phyloP scores from a whole-genome alignment of 2,329 filamentous ascomycete genomes.

The Botrytis byssoidea region DNA sequence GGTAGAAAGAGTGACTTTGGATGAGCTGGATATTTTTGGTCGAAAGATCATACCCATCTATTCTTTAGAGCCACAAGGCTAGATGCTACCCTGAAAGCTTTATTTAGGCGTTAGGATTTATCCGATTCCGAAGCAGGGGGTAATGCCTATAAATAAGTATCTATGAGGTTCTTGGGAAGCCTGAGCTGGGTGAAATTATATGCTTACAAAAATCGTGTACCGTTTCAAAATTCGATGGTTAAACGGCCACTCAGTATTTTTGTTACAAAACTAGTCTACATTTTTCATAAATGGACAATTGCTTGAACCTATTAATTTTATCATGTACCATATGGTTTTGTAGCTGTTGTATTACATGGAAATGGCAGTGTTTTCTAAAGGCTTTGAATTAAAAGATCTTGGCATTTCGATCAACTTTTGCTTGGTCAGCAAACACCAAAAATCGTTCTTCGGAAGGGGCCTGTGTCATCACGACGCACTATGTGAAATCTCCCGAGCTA shows the following conservation, averaged over 20 bases:
- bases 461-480: neutral
- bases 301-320: fast-evolving
- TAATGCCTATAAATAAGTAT: neutral
- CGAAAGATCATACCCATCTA: slow-evolving; percentile 1
- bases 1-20: neutral
- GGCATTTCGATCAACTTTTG: neutral
- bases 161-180: neutral
- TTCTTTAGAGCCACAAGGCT: neutral
- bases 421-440: neutral
- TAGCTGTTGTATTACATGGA: fast-evolving
- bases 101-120: slow-evolving; percentile 18
- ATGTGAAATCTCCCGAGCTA: neutral
- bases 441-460: neutral
- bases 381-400: neutral
- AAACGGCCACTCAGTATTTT: neutral
- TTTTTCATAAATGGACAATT: neutral
- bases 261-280: fast-evolving
- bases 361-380: neutral
- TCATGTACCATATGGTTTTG: fast-evolving
- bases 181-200: neutral
- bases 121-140: slow-evolving; percentile 7
- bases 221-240: neutral
- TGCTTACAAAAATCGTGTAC: neutral
- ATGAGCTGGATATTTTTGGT: slow-evolving; percentile 8
- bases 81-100: slow-evolving; percentile 16